These are phyloP conservation scores for Cercophora sp. DNA, from an alignment of 495 filamentous ascomycete genomes.

Conservation along the genomic window DNA sequence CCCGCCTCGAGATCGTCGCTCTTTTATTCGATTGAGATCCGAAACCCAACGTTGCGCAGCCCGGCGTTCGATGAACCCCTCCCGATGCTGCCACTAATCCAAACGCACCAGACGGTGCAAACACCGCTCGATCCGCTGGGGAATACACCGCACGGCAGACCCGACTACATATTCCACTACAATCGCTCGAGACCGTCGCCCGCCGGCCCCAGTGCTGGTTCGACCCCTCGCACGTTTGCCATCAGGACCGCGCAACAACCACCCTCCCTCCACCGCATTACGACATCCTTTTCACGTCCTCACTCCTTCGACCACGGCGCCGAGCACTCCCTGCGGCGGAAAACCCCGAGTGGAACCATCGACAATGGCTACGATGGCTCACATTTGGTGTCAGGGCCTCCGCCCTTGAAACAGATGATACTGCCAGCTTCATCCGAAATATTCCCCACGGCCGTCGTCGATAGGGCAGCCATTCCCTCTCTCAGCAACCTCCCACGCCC, in stretches of 20 bases:
- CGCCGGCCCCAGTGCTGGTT: slow-evolving; percentile 16
- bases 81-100: slow-evolving; percentile 43
- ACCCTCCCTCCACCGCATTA: slow-evolving; percentile 28
- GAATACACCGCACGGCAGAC: slow-evolving; percentile 26
- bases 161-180: slow-evolving; percentile 28
- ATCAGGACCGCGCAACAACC: slow-evolving; percentile 37
- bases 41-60: no score
- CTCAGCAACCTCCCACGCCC: slow-evolving; percentile 12
- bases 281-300: slow-evolving; percentile 30
- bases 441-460: slow-evolving; percentile 30
- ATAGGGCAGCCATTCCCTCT: slow-evolving; percentile 12
- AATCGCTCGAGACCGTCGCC: slow-evolving; percentile 17
- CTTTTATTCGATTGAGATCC: no score
- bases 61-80: slow-evolving; percentile 16
- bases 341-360: slow-evolving; percentile 90
- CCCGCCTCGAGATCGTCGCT: slow-evolving; percentile 6
- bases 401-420: slow-evolving; percentile 84
- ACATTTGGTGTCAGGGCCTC: slow-evolving; percentile 71
- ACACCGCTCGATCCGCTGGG: slow-evolving; percentile 34
- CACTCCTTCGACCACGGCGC: slow-evolving; percentile 34
- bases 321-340: slow-evolving; percentile 84
- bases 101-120: slow-evolving; percentile 49
- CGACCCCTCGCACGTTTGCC: slow-evolving; percentile 34
- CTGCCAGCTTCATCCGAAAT: slow-evolving; percentile 48
- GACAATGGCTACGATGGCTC: slow-evolving; percentile 93